These are phyloP conservation scores for Populus simonii DNA, from an alignment of 345 rosid species.

Conservation along the genomic window DNA sequence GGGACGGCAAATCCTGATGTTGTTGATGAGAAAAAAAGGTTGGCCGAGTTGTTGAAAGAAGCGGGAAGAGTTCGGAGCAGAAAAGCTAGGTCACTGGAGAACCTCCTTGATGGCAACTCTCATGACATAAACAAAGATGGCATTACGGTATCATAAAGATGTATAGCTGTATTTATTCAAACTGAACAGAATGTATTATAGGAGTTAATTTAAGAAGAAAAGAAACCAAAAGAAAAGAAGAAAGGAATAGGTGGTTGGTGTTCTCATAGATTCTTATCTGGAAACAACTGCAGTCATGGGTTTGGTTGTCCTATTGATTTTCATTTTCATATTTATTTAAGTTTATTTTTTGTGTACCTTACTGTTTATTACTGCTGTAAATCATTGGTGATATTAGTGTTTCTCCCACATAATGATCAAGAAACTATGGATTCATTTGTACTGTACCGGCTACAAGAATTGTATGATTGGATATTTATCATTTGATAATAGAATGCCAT, in stretches of 20 bases:
- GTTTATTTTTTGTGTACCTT: not conserved
- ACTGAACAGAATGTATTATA: slow-evolving; percentile 33
- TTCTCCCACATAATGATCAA: not conserved
- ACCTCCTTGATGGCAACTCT: slow-evolving; percentile 63
- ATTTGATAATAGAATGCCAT: not conserved
- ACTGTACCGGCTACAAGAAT: no score
- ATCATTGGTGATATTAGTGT: not conserved
- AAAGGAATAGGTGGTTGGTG: slow-evolving; percentile 17
- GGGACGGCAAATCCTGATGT: slow-evolving; percentile 91
- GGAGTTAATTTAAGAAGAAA: slow-evolving; percentile 22
- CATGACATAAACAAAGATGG: slow-evolving; percentile 28
- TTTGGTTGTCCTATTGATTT: not conserved
- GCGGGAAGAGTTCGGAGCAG: slow-evolving; percentile 69
- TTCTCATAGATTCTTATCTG: slow-evolving; percentile 7
- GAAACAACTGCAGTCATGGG: slow-evolving; percentile 10
- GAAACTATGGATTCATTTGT: not conserved
- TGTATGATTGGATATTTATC: not conserved
- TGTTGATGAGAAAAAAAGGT: slow-evolving; percentile 82
- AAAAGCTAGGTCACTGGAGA: slow-evolving; percentile 72
- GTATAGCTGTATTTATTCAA: slow-evolving; percentile 11
- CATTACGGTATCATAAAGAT: slow-evolving; percentile 32
- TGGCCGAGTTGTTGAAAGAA: slow-evolving; percentile 73
- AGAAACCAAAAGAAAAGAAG: slow-evolving; percentile 2
- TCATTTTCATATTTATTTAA: slow-evolving; percentile 6
- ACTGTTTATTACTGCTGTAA: not conserved